Base-by-base conservation (phyloP, 2,329 filamentous ascomycete genomes). In the Botrytis byssoidea region DNA sequence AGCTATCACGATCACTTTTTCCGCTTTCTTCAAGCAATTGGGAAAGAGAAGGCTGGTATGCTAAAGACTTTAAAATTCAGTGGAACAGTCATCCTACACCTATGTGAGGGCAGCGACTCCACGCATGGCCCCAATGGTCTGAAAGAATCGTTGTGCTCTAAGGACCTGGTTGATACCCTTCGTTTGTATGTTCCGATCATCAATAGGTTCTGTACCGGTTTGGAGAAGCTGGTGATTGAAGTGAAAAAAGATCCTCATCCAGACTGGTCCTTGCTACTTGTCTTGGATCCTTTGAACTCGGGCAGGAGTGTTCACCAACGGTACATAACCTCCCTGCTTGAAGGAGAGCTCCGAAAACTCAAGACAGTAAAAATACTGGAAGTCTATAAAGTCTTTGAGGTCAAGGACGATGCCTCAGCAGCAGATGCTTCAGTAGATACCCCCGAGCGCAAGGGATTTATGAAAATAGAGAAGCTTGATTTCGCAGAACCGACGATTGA, bases 251-350 rank as follows among this genome's bases (percentile, higher is more conserved):
- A 69, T 8, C 10, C 46, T 0, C 0, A n/a, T 18, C 3, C 32
- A 32, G 16, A n/a, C 16, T 1, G 2, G 12, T 1, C 1, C 8
- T 37, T 46, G 7, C 12, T 37, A 22, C 7, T 18, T 4, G 1
- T 1, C 3, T 25, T 67, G 8, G 44, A 14, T 8, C 4, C n/a
- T n/a, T 1, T 1, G 14, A 32, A 35, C 22, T n/a, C 64, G 7
- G 22, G 7, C 22, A 1, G 22, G 5, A 16, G 10, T 29, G 1
- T 42, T 22, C 37, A 37, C 10, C 32, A 40, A 25, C 25, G 10
- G 22, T 9, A 12, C 22, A 25, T 69, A 22, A 42, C 32, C 6
- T 40, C 18, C 1, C 16, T 67, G 9, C 29, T 70, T 5, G 51
- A 42, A 32, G 35, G 25, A 60, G 25, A 70, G 4, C 4, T 70